Evolutionary conservation across 768 basidiomycete species (phyloP).

Genomic region (Hemileccinum impolitum): DNA sequence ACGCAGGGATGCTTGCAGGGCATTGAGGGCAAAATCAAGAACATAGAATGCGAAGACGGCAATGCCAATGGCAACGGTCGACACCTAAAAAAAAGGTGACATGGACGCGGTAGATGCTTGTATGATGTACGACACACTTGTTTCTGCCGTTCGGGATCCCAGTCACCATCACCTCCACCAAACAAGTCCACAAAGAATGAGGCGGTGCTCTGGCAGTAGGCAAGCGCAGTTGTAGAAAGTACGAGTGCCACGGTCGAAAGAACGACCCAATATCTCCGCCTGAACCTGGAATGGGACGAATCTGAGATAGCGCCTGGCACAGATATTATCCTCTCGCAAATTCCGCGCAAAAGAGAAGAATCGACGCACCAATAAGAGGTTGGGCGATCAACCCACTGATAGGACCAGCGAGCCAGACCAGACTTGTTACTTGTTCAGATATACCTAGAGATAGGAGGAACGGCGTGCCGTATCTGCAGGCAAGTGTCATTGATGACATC

Average conservation of each 20-base stretch:
- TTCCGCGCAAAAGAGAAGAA: neutral
- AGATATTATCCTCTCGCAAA: conserved; percentile 4
- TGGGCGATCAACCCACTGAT: conserved; percentile 95
- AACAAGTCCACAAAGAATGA: conserved; percentile 72
- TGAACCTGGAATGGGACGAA: conserved; percentile 84
- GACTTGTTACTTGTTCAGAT: conserved; percentile 84
- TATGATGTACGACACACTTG: conserved; percentile 41
- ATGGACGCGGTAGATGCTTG: neutral
- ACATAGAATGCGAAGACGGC: conserved; percentile 90
- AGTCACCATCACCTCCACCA: conserved; percentile 74
- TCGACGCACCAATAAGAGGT: conserved; percentile 83
- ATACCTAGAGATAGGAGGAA: conserved; percentile 80
- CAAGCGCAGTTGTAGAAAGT: conserved; percentile 72
- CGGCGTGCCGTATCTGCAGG: conserved; percentile 86
- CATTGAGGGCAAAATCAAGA: conserved; percentile 97
- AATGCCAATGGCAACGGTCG: conserved; percentile 72
- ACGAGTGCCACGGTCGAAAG: conserved; percentile 81
- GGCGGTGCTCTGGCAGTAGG: conserved; percentile 77
- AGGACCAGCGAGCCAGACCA: conserved; percentile 95
- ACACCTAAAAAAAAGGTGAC: conserved; percentile 42
- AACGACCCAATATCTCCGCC: conserved; percentile 91
- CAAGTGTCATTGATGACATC: neutral
- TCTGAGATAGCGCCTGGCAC: conserved; percentile 88
- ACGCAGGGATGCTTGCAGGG: conserved; percentile 85
- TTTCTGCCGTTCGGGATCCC: conserved; percentile 72